Conservation (phyloP, 192 early-diverging fungal genomes). For the Coemansia sp. region DNA sequence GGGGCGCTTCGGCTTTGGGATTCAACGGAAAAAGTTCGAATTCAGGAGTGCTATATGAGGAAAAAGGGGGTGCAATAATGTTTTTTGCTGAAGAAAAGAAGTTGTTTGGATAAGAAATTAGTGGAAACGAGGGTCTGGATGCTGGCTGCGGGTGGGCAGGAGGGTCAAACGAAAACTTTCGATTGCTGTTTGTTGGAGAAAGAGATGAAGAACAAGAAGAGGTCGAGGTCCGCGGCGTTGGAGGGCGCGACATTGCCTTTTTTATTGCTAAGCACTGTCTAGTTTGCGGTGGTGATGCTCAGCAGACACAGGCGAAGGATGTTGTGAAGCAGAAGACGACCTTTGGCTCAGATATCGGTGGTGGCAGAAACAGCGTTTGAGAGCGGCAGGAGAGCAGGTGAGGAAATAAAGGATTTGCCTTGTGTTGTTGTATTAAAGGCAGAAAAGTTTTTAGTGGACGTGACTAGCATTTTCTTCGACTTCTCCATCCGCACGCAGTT, state of each 20-base stretch:
- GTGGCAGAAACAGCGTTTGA: too few species aligned
- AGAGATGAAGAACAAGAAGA: slow-evolving; percentile 15
- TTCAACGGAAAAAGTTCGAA: slow-evolving; percentile 19
- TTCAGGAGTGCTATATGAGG: background rate
- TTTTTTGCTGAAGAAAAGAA: background rate
- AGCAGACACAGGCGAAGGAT: too few species aligned
- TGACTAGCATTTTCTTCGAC: too few species aligned
- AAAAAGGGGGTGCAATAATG: background rate
- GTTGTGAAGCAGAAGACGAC: too few species aligned
- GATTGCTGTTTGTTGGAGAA: slow-evolving; percentile 3
- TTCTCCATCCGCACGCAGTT: too few species aligned
- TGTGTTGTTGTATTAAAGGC: background rate
- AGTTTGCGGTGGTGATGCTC: too few species aligned
- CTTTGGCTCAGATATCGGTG: too few species aligned
- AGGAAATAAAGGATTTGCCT: background rate
- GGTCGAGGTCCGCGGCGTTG: slow-evolving; percentile 7
- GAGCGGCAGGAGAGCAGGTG: too few species aligned
- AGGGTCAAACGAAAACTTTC: background rate
- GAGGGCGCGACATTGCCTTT: background rate
- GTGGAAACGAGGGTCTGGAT: slow-evolving; percentile 10
- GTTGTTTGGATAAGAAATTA: background rate
- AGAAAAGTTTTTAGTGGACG: background rate
- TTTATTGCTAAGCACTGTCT: background rate
- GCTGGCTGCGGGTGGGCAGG: background rate
- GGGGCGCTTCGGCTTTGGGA: background rate